These are phyloP conservation scores for Chaetomium olivaceum DNA, from an alignment of 2,329 filamentous ascomycete genomes.

Conservation along the genomic window DNA sequence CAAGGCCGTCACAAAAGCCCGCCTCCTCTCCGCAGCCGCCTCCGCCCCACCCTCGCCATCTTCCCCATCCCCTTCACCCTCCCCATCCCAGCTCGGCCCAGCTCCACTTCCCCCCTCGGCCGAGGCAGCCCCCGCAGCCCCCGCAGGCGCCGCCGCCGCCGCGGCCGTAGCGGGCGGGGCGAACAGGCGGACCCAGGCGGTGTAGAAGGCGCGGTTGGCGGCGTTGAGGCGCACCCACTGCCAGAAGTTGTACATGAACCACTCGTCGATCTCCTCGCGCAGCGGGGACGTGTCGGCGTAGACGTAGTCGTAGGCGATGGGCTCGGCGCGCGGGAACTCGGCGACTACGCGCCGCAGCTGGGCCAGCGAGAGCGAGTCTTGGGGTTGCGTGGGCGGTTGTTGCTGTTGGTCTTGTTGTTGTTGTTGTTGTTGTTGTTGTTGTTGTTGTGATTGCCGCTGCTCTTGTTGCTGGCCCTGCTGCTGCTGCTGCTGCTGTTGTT, in stretches of 20 bases:
- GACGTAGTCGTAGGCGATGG: slow-evolving; percentile 79
- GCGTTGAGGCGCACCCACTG: slow-evolving; percentile 78
- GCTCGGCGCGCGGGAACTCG: slow-evolving; percentile 68
- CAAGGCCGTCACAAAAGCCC: slow-evolving; percentile 58
- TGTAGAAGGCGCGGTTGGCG: slow-evolving; percentile 74
- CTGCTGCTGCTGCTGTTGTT: slow-evolving; percentile 5
- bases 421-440: neutral
- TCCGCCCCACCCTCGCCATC: slow-evolving; percentile 54
- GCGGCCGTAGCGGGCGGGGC: slow-evolving; percentile 19
- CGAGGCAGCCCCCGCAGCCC: too few species aligned
- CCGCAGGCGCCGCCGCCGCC: neutral
- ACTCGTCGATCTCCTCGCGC: slow-evolving; percentile 91
- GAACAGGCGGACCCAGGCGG: slow-evolving; percentile 64
- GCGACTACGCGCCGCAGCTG: slow-evolving; percentile 73
- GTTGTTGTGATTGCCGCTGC: too few species aligned
- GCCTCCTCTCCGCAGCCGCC: slow-evolving; percentile 56
- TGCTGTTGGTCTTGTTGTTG: slow-evolving; percentile 8
- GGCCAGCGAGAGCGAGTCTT: slow-evolving; percentile 72
- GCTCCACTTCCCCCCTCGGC: slow-evolving; percentile 44
- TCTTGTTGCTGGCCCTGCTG: slow-evolving; percentile 7
- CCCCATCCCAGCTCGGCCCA: slow-evolving; percentile 38
- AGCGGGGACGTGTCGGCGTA: slow-evolving; percentile 73
- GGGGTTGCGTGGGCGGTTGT: slow-evolving; percentile 41
- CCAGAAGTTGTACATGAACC: slow-evolving; percentile 90
- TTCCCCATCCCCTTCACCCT: slow-evolving; percentile 65